Evolutionary conservation across 1,139 yeast genomes (phyloP), one percentile per base, ranked within the genome.

Genomic region (Zygosaccharomyces sapae): DNA sequence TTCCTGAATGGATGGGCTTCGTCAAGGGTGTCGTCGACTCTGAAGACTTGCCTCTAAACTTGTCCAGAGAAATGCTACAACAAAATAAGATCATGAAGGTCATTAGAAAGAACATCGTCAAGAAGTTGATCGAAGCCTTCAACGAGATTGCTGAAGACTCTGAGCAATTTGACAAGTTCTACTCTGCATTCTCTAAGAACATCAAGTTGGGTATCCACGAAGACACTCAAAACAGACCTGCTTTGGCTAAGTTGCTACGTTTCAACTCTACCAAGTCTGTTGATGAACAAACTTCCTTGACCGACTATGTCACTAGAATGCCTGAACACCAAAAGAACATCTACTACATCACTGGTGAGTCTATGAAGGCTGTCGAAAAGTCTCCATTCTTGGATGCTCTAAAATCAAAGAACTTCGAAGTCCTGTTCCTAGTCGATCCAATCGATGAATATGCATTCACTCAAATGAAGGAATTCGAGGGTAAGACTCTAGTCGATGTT

Each of bases 81-180:
- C 99, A 94, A 79, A 92, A 94, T 88, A 94, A 92, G 88, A 94
- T 94, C 75, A 83, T 94, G 77, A 94, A 94, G 86, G 98, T 94
- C 60, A 94, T 94, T 72, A 88, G 94, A 80, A 94, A 94, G 92
- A 94, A 94, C 82, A 86, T 94, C 69, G 95, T 94, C 73, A 94
- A 92, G 90, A 92, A 92, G 79, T 79, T 92, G 72, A 88, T 94
- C 68, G 99, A 94, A 79, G 87, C 97, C 68, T 94, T 94, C 84
- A 88, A 87, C 72, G 98, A 92, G 79, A 92, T 94, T 68, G 95
- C 98, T 67, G 99, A 94, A 79, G 98, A 94, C 73, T 80, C 87
- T 68, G 98, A 94, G 76, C 96, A 88, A 80, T 94, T 94, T 70
- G 97, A 90, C 70, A 92, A 90, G 76, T 94, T 94, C 85, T 94